These are phyloP conservation scores for Xylaria sp. DNA, from an alignment of 2,329 filamentous ascomycete species.

Conservation along the genomic window DNA sequence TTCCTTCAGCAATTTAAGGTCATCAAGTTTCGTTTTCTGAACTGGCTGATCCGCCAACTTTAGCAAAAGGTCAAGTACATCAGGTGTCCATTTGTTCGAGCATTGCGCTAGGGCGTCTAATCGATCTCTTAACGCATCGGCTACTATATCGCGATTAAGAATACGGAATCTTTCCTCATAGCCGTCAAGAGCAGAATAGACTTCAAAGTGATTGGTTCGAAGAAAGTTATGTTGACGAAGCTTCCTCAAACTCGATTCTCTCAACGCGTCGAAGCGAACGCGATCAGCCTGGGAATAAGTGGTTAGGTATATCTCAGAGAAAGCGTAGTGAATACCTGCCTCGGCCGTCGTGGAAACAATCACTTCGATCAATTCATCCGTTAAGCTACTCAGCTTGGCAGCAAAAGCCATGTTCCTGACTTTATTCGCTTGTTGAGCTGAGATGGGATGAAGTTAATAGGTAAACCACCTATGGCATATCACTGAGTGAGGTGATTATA, in stretches of 20 bases:
- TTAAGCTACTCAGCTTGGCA: conserved; percentile 71
- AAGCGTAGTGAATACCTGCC: conserved; percentile 53
- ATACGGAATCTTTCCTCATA: conserved; percentile 89
- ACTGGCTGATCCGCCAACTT: conserved; percentile 84
- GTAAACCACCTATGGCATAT: neutral
- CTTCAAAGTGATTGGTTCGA: conserved; percentile 80
- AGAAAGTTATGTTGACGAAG: conserved; percentile 67
- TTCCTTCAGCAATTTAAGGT: conserved; percentile 66
- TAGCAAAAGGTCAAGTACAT: conserved; percentile 81
- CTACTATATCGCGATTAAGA: conserved; percentile 80
- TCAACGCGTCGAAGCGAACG: conserved; percentile 56
- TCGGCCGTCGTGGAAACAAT: conserved; percentile 66
- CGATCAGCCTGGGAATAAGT: conserved; percentile 45
- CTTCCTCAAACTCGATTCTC: conserved; percentile 62
- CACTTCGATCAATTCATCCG: conserved; percentile 75
- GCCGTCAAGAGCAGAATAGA: conserved; percentile 72
- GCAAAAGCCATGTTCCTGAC: conserved; percentile 72
- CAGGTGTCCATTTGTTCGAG: conserved; percentile 76
- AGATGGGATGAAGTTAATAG: neutral
- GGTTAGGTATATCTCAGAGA: neutral
- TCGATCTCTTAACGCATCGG: conserved; percentile 72
- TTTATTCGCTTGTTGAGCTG: neutral
- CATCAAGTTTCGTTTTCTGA: conserved; percentile 72
- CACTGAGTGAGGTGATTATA: neutral
- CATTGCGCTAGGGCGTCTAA: conserved; percentile 66